A percentile compares a stretch with the other conserved stretches of the same genome.
Evolutionary conservation across 1,139 yeast species (phyloP).

Genomic region (Pichia sp.): DNA sequence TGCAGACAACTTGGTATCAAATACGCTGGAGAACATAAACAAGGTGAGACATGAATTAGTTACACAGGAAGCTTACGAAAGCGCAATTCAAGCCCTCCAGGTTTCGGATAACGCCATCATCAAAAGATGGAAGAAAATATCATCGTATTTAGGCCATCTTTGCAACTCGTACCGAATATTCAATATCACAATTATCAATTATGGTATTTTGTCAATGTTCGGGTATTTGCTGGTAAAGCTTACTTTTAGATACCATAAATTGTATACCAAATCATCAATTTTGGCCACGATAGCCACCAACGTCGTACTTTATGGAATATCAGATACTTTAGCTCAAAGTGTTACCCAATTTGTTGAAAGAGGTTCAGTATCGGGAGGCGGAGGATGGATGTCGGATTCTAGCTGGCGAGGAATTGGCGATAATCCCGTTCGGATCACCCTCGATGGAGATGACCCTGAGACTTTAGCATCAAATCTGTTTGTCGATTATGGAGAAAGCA

Average conservation of each 20-base stretch:
- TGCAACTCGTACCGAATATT: constrained; percentile 21
- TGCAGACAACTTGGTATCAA: constrained; percentile 9
- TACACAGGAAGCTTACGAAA: not conserved
- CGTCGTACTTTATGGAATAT: constrained; percentile 75
- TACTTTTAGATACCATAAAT: constrained; percentile 55
- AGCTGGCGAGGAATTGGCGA: not conserved
- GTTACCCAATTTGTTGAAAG: constrained; percentile 33
- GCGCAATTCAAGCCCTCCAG: not conserved
- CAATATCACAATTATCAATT: constrained; percentile 49
- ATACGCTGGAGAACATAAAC: not conserved
- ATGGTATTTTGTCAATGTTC: constrained; percentile 47
- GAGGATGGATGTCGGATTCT: not conserved
- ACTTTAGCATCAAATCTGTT: constrained; percentile 20
- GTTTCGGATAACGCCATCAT: constrained; percentile 7
- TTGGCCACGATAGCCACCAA: constrained; percentile 82
- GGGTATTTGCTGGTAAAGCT: constrained; percentile 48
- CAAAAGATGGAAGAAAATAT: not conserved
- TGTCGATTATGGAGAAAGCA: constrained; percentile 36
- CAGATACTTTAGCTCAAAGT: constrained; percentile 86
- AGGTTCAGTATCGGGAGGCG: not conserved
- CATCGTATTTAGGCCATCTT: not conserved
- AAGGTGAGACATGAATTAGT: constrained; percentile 2
- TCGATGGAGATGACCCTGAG: constrained; percentile 18
- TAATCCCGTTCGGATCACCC: not conserved
- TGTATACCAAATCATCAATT: constrained; percentile 64